These are phyloP conservation scores for Cladochytrium tenue DNA, from an alignment of 371 early-diverging fungal species.

Conservation along the genomic window DNA sequence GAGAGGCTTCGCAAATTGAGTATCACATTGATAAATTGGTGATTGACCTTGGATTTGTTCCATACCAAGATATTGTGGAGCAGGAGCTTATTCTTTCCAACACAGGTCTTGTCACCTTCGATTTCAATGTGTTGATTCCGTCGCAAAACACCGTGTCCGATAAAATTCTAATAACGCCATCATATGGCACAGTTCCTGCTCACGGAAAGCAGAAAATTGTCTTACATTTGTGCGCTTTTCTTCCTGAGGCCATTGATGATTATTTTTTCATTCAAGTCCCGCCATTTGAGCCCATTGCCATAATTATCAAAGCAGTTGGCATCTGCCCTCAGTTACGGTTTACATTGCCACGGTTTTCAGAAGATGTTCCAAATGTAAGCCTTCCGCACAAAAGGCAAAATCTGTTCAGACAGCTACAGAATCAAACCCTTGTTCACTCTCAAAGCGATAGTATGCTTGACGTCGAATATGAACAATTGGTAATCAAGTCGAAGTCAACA, in stretches of 20 bases:
- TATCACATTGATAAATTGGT: conserved; percentile 33
- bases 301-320: conserved; percentile 36
- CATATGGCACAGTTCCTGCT: conserved; percentile 39
- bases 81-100: conserved; percentile 52
- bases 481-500: conserved; percentile 30
- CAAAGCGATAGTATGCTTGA: conserved; percentile 29
- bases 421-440: not conserved
- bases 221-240: conserved; percentile 40
- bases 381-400: conserved; percentile 10
- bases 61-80: conserved; percentile 49
- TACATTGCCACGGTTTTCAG: conserved; percentile 31
- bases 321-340: conserved; percentile 35
- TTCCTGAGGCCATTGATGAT: conserved; percentile 47
- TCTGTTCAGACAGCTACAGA: not conserved
- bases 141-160: conserved; percentile 26
- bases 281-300: conserved; percentile 46
- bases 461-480: conserved; percentile 31
- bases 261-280: conserved; percentile 50
- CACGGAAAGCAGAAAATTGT: conserved; percentile 40
- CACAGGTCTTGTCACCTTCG: conserved; percentile 43
- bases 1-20: conserved; percentile 44
- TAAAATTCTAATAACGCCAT: conserved; percentile 39
- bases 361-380: conserved; percentile 16
- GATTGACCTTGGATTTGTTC: conserved; percentile 42
- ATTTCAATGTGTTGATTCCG: conserved; percentile 40